A percentile compares a stretch with the other conserved stretches of the same genome.
phyloP scores from a whole-genome alignment of 2,329 filamentous ascomycete species.

The Zasmidium citrigriseum region DNA sequence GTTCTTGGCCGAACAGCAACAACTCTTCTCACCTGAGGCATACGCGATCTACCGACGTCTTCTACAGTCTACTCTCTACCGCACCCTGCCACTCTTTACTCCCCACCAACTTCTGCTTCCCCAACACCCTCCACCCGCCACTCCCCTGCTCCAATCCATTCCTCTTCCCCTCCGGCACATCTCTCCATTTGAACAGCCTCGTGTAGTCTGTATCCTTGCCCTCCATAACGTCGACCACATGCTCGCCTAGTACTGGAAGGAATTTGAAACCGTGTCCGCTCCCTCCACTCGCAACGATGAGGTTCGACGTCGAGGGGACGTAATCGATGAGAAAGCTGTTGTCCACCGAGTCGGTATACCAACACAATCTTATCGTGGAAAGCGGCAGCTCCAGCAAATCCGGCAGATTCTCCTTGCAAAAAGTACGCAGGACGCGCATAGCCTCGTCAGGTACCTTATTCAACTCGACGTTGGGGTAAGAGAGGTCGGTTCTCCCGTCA shows the following conservation, averaged over 20 bases:
- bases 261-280: constrained; percentile 38
- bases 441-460: constrained; percentile 26
- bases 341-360: constrained; percentile 52
- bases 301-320: constrained; percentile 19
- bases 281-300: constrained; percentile 35
- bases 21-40: no score
- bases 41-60: no score
- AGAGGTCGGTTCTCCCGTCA: constrained; percentile 9
- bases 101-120: constrained; percentile 28
- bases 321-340: constrained; percentile 32
- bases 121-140: constrained; percentile 29
- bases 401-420: constrained; percentile 47
- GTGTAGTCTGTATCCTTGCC: constrained; percentile 25
- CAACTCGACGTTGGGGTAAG: constrained; percentile 24
- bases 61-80: not conserved
- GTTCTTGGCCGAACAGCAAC: no score
- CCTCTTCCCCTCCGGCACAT: constrained; percentile 21
- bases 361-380: constrained; percentile 49
- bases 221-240: constrained; percentile 30
- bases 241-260: constrained; percentile 32
- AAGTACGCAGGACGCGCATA: constrained; percentile 24
- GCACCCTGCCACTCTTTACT: constrained; percentile 22
- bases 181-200: constrained; percentile 27
- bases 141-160: constrained; percentile 34
- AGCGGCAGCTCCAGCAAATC: constrained; percentile 38